Evolutionary conservation across 345 rosid species (phyloP), one percentile per base, ranked within the genome.

Genomic region (Nephelium lappaceum): DNA sequence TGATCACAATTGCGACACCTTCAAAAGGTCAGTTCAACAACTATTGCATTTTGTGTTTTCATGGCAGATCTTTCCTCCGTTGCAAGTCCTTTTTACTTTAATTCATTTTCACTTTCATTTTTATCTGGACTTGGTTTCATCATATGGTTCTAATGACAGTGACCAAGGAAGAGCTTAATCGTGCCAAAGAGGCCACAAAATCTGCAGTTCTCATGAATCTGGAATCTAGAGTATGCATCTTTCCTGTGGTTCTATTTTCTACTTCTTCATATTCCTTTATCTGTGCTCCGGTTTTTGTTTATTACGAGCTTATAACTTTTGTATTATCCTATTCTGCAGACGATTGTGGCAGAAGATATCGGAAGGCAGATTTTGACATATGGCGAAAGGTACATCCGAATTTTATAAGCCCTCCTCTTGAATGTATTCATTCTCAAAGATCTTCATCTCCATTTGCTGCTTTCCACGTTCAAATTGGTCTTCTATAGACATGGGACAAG

Each of bases 141-240:
- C 27, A 14, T n/a, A 64, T 45, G 31, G 36, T 58, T 45, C 74
- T 75, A 25, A 11, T 61, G 72, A 68, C 91, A 87, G 97, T 89
- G 80, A 76, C 79, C 74, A 77, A 70, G 81, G 58, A 57, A 60
- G 81, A 88, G 84, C 86, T 92, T 55, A 82, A 84, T 67, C 95
- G 92, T 11, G 92, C 93, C 15, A 90, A 91, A 75, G 81, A 84
- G 81, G 79, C 97, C 68, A 91, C 93, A 73, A 91, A 87, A 86
- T 89, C 97, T 67, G 93, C 95, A 31, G 92, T 91, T 42, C 80
- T 92, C 41, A 87, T 91, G 93, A 91, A 91, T 80, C 85, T 92
- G 67, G 97, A 92, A 83, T 91, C 93, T 78, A 89, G 91, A 84
- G 95, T 92, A 91, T 61, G 69, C 60, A 18, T 36, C 21, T 14